Base-by-base conservation (phyloP, 192 early-diverging fungal genomes). In the Backusella morwellensis region DNA sequence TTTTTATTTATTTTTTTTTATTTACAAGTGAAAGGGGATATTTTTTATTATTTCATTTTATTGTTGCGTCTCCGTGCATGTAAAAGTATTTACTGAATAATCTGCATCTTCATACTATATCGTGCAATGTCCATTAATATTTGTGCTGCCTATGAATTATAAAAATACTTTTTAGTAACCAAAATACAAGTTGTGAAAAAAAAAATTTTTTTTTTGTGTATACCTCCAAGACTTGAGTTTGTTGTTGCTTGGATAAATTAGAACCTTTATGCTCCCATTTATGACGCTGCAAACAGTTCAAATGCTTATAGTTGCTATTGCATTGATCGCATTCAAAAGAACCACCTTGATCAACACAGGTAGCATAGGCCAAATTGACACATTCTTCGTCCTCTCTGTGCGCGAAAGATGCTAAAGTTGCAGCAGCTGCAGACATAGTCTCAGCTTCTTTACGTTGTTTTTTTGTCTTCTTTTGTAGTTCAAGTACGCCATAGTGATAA, bases 121-220 rank as follows among this genome's bases (percentile, higher is more conserved):
- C 52, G 47, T 70, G 76, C 76, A 72, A 77, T 77, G 23, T 77
- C 76, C 76, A 77, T 77, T 4, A 77, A 21, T 50, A 77, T 77
- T 36, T 77, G 76, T 41, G 76, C 76, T 66, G 76, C 76, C 76
- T 77, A 72, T n/a, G 14, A 17, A 71, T 36, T 3, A 12, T 40
- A 41, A 54, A 35, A 35, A 6, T 68, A 32, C n/a, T 35, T 40
- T 23, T 35, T 34, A 47, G 21, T 50, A 50, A 50, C 47, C 47
- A 19, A n/a, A 19, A 19, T n/a, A 50, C 4, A n/a, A n/a, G n/a
- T 52, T 52, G 9, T 59, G 5, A 59, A 59, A 59, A 59, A 56
- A 56, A 26, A 12, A 32, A 2, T 1, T 23, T 23, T 23, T 59
- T 56, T 52, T 54, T 54, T 56, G 23, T 59, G 23, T 59, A 63